Evolutionary conservation across 2,329 filamentous ascomycete genomes (phyloP), one percentile per base, ranked within the genome.

Genomic region (Neofusicoccum sp.): DNA sequence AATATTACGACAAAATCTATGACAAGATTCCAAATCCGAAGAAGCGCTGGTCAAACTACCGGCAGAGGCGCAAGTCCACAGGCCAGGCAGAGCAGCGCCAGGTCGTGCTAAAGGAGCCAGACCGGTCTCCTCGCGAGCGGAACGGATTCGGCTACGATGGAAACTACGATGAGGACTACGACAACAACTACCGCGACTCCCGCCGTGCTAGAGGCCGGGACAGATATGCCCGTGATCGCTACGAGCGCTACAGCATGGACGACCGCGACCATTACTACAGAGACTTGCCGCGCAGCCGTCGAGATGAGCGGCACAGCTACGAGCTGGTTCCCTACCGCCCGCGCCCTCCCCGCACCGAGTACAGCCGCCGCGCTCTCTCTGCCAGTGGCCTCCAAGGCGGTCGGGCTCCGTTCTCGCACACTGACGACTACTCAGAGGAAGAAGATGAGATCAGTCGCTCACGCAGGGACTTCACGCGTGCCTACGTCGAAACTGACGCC

Each of bases 401-500:
- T 14, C 59, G 59, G 48, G 48, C 39, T n/a, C 59, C 59, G 29
- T 62, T 62, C 39, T 34, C 59, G 3, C 31, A 62, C 11, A 44
- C 39, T 16, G 41, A 56, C 8, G 61, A 62, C 47, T 50, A 62
- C 34, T 48, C 49, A 3, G 61, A 62, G 49, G 49, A 54, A 12
- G 61, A 62, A 12, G 61, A 62, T 28, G 49, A 62, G 7, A 47
- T 48, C 6, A 52, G 43, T 31, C 61, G 61, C 14, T 50, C 44
- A 8, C 61, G 61, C n/a, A 59, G 56, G 34, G 34, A 58, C 31
- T 63, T 63, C 7, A 59, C 54, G 6, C 61, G 61, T 36, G 52
- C 61, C 44, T 63, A 43, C 22, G 61, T 63, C 45, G 61, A 63
- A 28, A 63, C 61, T 9, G 37, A 34, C 31, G 61, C 61, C 6